Evolutionary conservation across 2,329 filamentous ascomycete species (phyloP).

Genomic region (Epichloe typhina): DNA sequence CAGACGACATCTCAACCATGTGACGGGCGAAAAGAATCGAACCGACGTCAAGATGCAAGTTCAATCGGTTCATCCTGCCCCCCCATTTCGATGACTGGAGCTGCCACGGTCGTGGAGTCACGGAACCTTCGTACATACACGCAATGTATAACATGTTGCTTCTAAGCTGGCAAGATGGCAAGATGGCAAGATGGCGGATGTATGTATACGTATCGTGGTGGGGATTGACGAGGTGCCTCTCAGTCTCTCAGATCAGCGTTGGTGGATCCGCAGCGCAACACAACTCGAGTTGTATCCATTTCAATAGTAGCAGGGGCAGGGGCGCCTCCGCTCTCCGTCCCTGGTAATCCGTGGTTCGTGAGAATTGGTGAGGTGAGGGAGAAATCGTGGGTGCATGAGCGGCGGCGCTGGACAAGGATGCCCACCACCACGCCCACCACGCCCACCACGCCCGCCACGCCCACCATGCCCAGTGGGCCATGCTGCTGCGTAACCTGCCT

Average conservation of each 20-base stretch:
- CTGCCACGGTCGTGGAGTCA: not conserved
- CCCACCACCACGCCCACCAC: conserved; percentile 7
- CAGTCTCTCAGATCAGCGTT: conserved; percentile 9
- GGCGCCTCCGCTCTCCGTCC: conserved; percentile 2
- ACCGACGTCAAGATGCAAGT: conserved; percentile 3
- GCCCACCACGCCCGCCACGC: not conserved
- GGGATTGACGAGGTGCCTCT: conserved; percentile 8
- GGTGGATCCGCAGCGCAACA: conserved; percentile 6
- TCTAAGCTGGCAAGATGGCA: conserved; percentile 8
- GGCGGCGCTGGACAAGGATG: conserved; percentile 7
- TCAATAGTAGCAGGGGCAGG: not conserved
- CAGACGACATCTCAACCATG: conserved; percentile 4
- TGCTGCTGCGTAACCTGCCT: conserved; percentile 7
- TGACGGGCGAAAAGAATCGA: conserved; percentile 6
- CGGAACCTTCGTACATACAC: conserved; percentile 4
- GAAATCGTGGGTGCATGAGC: conserved; percentile 8
- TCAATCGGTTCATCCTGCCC: conserved; percentile 1
- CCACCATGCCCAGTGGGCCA: not conserved
- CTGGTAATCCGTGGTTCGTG: conserved; percentile 9
- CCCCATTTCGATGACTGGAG: conserved; percentile 4
- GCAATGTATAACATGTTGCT: conserved; percentile 2
- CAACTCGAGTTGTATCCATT: conserved; percentile 6
- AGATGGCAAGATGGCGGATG: conserved; percentile 6
- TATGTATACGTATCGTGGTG: conserved; percentile 8
- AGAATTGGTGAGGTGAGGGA: conserved; percentile 6